phyloP scores from a whole-genome alignment of 2,329 filamentous ascomycete species.

The Xylariaceae sp. region DNA sequence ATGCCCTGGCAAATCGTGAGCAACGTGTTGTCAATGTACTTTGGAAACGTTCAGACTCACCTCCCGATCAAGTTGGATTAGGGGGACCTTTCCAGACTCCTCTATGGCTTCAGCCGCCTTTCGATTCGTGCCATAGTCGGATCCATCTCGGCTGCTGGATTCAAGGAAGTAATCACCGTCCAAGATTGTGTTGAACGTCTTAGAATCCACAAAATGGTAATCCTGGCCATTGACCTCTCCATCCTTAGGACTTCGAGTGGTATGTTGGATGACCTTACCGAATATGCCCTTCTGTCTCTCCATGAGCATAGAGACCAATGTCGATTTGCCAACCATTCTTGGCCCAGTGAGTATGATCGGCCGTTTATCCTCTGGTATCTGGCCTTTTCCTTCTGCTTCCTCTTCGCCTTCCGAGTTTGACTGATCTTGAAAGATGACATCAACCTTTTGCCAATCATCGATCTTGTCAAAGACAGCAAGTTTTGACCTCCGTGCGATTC shows the following conservation, averaged over 20 bases:
- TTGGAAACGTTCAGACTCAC: slow-evolving; percentile 41
- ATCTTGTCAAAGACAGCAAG: slow-evolving; percentile 84
- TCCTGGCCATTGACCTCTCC: slow-evolving; percentile 55
- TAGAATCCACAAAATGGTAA: slow-evolving; percentile 59
- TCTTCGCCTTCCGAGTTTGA: slow-evolving; percentile 37
- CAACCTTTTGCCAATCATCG: slow-evolving; percentile 76
- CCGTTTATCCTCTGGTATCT: slow-evolving; percentile 49
- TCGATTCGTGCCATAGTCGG: slow-evolving; percentile 59
- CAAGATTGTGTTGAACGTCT: slow-evolving; percentile 59
- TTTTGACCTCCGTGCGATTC: slow-evolving; percentile 74
- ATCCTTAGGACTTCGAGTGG: slow-evolving; percentile 52
- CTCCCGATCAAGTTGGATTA: slow-evolving; percentile 56
- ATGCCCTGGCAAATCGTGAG: slow-evolving; percentile 46
- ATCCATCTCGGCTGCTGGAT: slow-evolving; percentile 52
- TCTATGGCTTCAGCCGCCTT: slow-evolving; percentile 55
- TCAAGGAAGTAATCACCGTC: slow-evolving; percentile 64
- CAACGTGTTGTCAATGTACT: neutral
- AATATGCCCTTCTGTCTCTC: slow-evolving; percentile 68
- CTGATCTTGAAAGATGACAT: slow-evolving; percentile 56
- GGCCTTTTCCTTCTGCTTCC: slow-evolving; percentile 38
- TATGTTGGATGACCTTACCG: slow-evolving; percentile 58
- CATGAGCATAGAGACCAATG: slow-evolving; percentile 64
- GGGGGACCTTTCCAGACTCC: slow-evolving; percentile 61
- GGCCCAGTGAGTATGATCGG: slow-evolving; percentile 71
- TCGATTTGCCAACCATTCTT: slow-evolving; percentile 63